Evolutionary conservation across 768 basidiomycete species (phyloP), one percentile per base, ranked within the genome.

Genomic region (Lactifluus subvellereus): DNA sequence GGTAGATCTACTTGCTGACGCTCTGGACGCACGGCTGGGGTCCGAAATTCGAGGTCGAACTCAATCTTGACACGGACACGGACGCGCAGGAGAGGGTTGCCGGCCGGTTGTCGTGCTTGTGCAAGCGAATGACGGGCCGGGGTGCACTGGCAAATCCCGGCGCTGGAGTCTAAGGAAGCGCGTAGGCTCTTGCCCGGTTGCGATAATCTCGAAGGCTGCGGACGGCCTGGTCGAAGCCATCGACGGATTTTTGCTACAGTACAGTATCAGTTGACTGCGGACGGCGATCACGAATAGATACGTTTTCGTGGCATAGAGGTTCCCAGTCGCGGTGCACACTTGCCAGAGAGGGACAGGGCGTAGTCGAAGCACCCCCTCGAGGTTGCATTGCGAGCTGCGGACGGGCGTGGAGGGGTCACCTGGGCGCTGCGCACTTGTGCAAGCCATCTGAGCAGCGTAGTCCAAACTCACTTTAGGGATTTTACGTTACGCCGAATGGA

Each of bases 11-110:
- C 10, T 2, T 54, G 45, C 13, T 67, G 27, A 37, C 9, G 18
- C 45, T 67, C 9, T 67, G 66, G 64, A 52, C 55, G 16, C 64
- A 64, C n/a, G 18, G 11, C 1, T 67, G 66, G 66, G 64, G 40
- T 14, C 35, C 52, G 30, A 48, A 27, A 22, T 61, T 67, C 40
- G 55, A 66, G 38, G 59, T 45, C 7, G 66, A 67, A 57, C 8
- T 67, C 32, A 52, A 54, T 1, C 6, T 65, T 18, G 55, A 66
- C n/a, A 52, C 20, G 13, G 22, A 22, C 3, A 11, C n/a, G 6
- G 54, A 20, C 2, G 27, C 16, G 5, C 35, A 33, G 3, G 47
- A 30, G 20, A 13, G 4, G 2, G 52, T 67, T 14, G 42, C 30
- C 14, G 66, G 66, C 10, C 50, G 52, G 6, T 52, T 67, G 3